These are phyloP conservation scores for Metschnikowia matae DNA, from an alignment of 805 yeast species.

Conservation along the genomic window DNA sequence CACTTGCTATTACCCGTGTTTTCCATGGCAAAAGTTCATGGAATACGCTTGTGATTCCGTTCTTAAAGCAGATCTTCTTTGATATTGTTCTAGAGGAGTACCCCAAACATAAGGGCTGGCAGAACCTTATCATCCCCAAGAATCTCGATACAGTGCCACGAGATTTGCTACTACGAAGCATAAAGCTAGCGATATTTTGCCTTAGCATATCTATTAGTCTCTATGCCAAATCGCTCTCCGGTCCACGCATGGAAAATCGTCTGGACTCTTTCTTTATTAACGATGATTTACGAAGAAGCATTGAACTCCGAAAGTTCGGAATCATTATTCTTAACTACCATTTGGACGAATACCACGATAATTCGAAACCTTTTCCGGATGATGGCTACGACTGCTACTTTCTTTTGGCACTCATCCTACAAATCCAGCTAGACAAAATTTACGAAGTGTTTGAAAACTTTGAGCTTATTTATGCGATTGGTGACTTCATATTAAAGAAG, in stretches of 20 bases:
- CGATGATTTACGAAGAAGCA: conserved; percentile 25
- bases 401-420: conserved; percentile 34
- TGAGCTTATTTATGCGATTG: conserved; percentile 39
- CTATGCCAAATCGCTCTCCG: conserved; percentile 10
- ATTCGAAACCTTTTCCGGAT: conserved; percentile 14
- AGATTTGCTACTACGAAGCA: conserved; percentile 10
- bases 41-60: conserved; percentile 28
- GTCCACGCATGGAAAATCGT: conserved; percentile 10
- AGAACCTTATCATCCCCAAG: conserved; percentile 9
- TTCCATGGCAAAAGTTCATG: conserved; percentile 22
- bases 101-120: conserved; percentile 13
- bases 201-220: conserved; percentile 13
- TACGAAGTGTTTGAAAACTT: conserved; percentile 42
- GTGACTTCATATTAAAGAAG: conserved; percentile 27
- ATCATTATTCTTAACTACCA: conserved; percentile 36
- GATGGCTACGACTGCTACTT: conserved; percentile 31
- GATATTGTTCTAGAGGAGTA: conserved; percentile 28
- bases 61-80: conserved; percentile 25
- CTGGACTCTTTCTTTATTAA: conserved; percentile 19
- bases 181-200: conserved; percentile 14
- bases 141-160: conserved; percentile 7
- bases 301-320: conserved; percentile 34
- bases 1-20: conserved; percentile 28
- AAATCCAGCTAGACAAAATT: conserved; percentile 34
- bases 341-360: conserved; percentile 37